These are phyloP conservation scores for Sugiyamaella americana DNA, from an alignment of 805 yeast genomes.

Conservation along the genomic window DNA sequence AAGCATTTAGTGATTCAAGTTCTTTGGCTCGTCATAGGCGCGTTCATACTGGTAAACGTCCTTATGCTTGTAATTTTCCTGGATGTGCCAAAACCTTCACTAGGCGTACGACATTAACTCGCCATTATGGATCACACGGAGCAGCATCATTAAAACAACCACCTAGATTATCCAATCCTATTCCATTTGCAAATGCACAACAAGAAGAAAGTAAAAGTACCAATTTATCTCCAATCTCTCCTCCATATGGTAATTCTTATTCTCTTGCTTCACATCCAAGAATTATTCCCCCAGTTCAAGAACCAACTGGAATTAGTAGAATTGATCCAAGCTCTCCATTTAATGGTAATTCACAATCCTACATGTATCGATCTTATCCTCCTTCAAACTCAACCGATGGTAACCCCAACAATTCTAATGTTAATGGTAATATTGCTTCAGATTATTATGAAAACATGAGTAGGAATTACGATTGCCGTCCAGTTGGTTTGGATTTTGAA, in stretches of 20 bases:
- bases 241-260: background rate
- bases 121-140: conserved; percentile 60
- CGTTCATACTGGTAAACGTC: conserved; percentile 81
- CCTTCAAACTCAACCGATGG: background rate
- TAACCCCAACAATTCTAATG: too few species aligned
- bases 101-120: conserved; percentile 74
- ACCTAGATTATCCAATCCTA: too few species aligned
- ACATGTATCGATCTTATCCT: background rate
- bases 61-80: conserved; percentile 62
- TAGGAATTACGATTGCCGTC: background rate
- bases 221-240: background rate
- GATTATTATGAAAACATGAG: background rate
- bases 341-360: too few species aligned
- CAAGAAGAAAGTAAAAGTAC: background rate
- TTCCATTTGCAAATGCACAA: too few species aligned
- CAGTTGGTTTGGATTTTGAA: background rate
- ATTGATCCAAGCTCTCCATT: too few species aligned
- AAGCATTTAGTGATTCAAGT: conserved; percentile 33
- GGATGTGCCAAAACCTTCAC: conserved; percentile 74
- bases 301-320: too few species aligned
- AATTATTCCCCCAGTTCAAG: background rate
- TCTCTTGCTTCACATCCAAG: background rate
- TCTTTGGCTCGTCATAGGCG: conserved; percentile 75
- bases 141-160: background rate
- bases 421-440: too few species aligned